Base-by-base conservation (phyloP, 768 basidiomycete species). In the Lactarius akahatsu region DNA sequence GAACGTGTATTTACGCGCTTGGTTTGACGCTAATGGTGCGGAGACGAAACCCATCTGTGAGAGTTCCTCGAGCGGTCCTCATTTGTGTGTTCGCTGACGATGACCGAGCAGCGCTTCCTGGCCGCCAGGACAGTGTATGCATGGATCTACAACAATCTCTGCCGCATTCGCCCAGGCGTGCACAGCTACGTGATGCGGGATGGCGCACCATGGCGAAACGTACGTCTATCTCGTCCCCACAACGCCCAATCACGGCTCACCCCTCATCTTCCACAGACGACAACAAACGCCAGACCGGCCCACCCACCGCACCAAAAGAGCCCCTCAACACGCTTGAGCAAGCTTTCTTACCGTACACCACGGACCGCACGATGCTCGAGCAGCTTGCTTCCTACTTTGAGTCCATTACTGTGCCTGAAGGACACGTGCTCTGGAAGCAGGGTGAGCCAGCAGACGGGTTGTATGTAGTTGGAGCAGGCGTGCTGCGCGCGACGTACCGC, bases 391-490 rank as follows among this genome's bases (percentile, higher is more conserved):
- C 84, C 0, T 96, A 94, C 77, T 86, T 99, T 69, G 82, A 86
- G 60, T 85, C 85, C 9, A 75, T 87, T 41, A 74, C 82, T 2
- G 74, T 91, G 0, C 78, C 85, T 0, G 80, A 82, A 6, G 90
- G 86, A 0, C 74, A 80, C 36, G 80, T 87, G 0, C 81, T 98
- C 0, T 98, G 93, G 92, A 80, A 77, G 11, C 89, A 89, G 62
- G 86, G 81, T n/a, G 93, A 95, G 59, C 73, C 76, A 0, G 82
- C 95, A 0, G 90, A 94, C 72, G 94, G 91, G 5, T 76, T 98
- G 32, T 98, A 96, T 78, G 82, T 98, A 72, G 87, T 99, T 70
- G 89, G 97, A 71, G 83, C 87, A 0, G 96, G 96, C 9, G 85
- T 94, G 38, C 80, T 99, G 38, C 82, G 91, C 11, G 96, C 96